These are phyloP conservation scores for Termitomyces heimii DNA, from an alignment of 768 basidiomycete species.

Conservation along the genomic window DNA sequence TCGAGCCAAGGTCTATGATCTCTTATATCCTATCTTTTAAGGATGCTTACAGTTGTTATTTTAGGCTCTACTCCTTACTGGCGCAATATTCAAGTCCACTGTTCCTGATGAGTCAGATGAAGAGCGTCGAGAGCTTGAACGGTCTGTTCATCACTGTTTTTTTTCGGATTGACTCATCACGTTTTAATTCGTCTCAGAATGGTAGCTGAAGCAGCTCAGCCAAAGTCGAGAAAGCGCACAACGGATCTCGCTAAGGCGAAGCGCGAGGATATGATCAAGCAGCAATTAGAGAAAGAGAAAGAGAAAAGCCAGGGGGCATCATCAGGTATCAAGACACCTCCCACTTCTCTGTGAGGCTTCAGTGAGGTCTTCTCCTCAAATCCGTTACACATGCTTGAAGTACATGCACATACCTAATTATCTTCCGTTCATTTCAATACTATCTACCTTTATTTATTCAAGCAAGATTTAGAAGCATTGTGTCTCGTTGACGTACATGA, in stretches of 20 bases:
- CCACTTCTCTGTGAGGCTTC: slow-evolving; percentile 1
- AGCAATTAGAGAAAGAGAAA: slow-evolving; percentile 15
- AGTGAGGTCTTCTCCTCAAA: background rate
- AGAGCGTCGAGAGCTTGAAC: slow-evolving; percentile 90
- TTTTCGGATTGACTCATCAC: background rate
- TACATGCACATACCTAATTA: slow-evolving; percentile 1
- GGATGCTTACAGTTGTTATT: background rate
- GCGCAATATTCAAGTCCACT: slow-evolving; percentile 83
- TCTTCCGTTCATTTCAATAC: background rate
- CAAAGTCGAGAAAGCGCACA: slow-evolving; percentile 53
- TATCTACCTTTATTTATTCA: slow-evolving; percentile 3
- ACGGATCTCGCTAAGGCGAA: slow-evolving; percentile 30
- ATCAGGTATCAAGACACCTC: slow-evolving; percentile 5
- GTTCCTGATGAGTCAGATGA: slow-evolving; percentile 88
- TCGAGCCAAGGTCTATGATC: slow-evolving; percentile 71
- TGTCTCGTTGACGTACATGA: background rate
- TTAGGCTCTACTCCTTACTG: slow-evolving; percentile 82
- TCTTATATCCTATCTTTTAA: background rate
- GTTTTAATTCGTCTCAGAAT: slow-evolving; percentile 42
- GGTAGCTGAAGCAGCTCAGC: slow-evolving; percentile 80
- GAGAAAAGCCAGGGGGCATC: slow-evolving; percentile 15
- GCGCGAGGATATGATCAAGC: slow-evolving; percentile 32
- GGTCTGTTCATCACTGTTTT: slow-evolving; percentile 40
- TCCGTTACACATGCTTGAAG: background rate
- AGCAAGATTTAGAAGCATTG: background rate